phyloP scores from a whole-genome alignment of 1,139 yeast species.

The Arxiozyma slooffiae region DNA sequence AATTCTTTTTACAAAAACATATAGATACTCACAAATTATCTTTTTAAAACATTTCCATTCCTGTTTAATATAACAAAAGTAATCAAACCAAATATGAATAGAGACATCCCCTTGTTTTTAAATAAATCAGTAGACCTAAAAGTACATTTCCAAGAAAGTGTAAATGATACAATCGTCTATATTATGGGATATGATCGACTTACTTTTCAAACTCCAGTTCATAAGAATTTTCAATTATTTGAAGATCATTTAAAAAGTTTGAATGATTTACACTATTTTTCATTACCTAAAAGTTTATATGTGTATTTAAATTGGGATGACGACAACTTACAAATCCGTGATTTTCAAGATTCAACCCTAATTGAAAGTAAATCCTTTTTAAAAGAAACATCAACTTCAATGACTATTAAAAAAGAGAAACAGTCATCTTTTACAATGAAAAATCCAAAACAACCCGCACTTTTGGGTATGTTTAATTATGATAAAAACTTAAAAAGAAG shows the following conservation, averaged over 20 bases:
- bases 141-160: not conserved
- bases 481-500: not conserved
- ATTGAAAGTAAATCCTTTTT: not conserved
- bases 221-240: not conserved
- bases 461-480: not conserved
- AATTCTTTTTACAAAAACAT: too few relatives aligned
- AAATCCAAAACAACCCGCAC: not conserved
- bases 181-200: constrained; percentile 1
- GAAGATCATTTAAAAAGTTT: not conserved
- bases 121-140: not conserved
- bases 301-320: not conserved
- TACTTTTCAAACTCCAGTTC: not conserved
- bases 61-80: not conserved
- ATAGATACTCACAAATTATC: too few relatives aligned
- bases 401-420: not conserved
- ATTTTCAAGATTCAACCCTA: not conserved
- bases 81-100: not conserved
- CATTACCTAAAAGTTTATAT: not conserved
- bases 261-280: not conserved
- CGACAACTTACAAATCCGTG: not conserved
- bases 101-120: not conserved
- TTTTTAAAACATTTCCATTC: too few relatives aligned
- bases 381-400: not conserved
- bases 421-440: not conserved
- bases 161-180: not conserved